These are phyloP conservation scores for Colletotrichum plurivorum DNA, from an alignment of 2,329 filamentous ascomycete genomes.

Conservation along the genomic window DNA sequence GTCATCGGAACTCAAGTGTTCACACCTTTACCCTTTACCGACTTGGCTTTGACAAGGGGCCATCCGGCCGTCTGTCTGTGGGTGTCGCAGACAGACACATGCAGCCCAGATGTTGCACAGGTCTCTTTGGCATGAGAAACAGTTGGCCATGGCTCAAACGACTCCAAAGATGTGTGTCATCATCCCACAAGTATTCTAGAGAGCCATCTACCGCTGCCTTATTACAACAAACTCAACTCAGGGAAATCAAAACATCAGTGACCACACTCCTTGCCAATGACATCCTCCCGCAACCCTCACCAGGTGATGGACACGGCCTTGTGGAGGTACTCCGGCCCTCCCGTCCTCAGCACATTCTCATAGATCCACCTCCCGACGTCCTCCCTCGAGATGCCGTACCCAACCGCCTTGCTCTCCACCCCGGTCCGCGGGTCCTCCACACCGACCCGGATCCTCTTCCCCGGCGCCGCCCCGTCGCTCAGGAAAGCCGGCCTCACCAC, in stretches of 20 bases:
- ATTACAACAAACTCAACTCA: too few relatives aligned
- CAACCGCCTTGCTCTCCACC: constrained; percentile 54
- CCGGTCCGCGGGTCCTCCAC: constrained; percentile 54
- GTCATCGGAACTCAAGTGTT: too few relatives aligned
- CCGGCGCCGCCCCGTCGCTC: constrained; percentile 45
- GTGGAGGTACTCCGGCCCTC: constrained; percentile 46
- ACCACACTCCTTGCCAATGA: too few relatives aligned
- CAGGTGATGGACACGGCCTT: constrained; percentile 57
- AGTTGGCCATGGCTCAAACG: background rate
- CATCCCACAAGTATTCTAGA: too few relatives aligned
- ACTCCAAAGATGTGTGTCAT: too few relatives aligned
- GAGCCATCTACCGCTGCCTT: too few relatives aligned
- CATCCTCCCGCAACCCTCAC: constrained; percentile 36
- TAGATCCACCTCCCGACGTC: constrained; percentile 64
- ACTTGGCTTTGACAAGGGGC: too few relatives aligned
- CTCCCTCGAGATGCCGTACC: constrained; percentile 62
- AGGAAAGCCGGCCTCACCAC: constrained; percentile 56
- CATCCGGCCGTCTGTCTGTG: too few relatives aligned
- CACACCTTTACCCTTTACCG: too few relatives aligned
- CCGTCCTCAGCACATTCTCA: constrained; percentile 52
- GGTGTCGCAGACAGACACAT: too few relatives aligned
- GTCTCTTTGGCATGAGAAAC: background rate
- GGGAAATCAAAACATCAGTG: background rate
- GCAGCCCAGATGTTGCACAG: background rate
- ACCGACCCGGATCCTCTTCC: constrained; percentile 52